These are phyloP conservation scores for Hirschioporus abietinus DNA, from an alignment of 768 basidiomycete genomes.

Conservation along the genomic window DNA sequence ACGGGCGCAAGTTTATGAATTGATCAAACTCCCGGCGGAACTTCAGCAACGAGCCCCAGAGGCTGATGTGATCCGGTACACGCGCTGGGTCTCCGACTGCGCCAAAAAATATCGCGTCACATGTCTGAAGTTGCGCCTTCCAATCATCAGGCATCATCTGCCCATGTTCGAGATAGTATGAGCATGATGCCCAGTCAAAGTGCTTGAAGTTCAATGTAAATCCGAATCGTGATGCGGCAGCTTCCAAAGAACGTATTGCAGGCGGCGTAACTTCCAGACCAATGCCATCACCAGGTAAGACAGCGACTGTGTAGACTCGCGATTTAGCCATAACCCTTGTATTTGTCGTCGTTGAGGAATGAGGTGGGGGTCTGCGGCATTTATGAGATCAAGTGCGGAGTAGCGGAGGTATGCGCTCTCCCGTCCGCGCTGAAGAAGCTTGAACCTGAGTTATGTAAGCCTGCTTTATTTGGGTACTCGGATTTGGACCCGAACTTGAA, in stretches of 20 bases:
- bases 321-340: neutral
- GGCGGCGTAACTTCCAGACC: conserved; percentile 48
- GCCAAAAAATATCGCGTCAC: conserved; percentile 45
- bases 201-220: conserved; percentile 41
- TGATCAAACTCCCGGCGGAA: conserved; percentile 50
- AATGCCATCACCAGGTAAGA: conserved; percentile 50
- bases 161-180: conserved; percentile 39
- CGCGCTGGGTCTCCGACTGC: conserved; percentile 39
- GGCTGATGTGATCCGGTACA: conserved; percentile 52
- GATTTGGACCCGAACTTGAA: no score
- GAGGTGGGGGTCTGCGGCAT: neutral
- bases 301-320: conserved; percentile 35
- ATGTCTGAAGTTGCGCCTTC: conserved; percentile 33
- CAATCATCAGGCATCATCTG: conserved; percentile 42
- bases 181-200: conserved; percentile 44
- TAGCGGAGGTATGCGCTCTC: no score
- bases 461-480: no score
- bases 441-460: no score
- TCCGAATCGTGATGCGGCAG: conserved; percentile 36
- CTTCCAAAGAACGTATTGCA: conserved; percentile 40
- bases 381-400: neutral
- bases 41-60: conserved; percentile 46
- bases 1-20: conserved; percentile 46
- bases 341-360: neutral
- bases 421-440: no score